Conservation (phyloP, 1,284 basidiomycete genomes). For the Porphyrellus sp. region DNA sequence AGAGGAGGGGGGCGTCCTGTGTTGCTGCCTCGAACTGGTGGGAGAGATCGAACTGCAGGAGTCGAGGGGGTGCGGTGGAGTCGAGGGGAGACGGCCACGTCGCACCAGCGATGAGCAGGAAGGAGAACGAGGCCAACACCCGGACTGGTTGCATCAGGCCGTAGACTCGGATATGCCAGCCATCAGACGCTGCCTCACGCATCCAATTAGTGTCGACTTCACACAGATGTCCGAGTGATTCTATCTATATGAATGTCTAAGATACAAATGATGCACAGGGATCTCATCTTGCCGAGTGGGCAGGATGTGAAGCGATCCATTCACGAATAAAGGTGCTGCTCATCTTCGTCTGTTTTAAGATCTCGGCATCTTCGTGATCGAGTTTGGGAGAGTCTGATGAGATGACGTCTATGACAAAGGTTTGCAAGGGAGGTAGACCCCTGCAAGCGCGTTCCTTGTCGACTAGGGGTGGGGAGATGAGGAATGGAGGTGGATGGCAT, state of each 20-base stretch:
- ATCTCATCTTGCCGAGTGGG: slow-evolving; percentile 8
- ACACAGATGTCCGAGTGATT: slow-evolving; percentile 6
- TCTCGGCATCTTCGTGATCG: slow-evolving; percentile 60
- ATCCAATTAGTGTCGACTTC: neutral
- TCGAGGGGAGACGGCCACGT: neutral
- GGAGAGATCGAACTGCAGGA: slow-evolving; percentile 28
- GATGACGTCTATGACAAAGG: slow-evolving; percentile 86
- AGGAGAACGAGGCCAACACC: neutral
- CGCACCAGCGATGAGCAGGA: slow-evolving; percentile 3
- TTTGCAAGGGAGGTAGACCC: slow-evolving; percentile 56
- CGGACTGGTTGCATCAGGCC: slow-evolving; percentile 11
- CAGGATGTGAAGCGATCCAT: slow-evolving; percentile 60
- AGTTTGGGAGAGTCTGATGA: slow-evolving; percentile 56
- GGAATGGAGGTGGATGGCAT: neutral
- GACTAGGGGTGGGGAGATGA: slow-evolving; percentile 44
- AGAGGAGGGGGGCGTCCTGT: slow-evolving; percentile 4
- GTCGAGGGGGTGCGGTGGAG: neutral
- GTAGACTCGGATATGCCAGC: too few relatives aligned
- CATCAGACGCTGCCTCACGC: neutral
- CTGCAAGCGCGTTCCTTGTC: slow-evolving; percentile 55
- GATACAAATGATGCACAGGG: slow-evolving; percentile 6
- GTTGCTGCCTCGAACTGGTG: slow-evolving; percentile 14
- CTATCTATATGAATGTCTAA: slow-evolving; percentile 1
- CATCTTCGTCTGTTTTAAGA: slow-evolving; percentile 77
- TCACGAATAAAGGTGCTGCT: slow-evolving; percentile 87